A percentile compares a stretch with the other conserved stretches of the same genome.
phyloP scores from a whole-genome alignment of 257 asterid genomes.

The Jacaranda copaia region DNA sequence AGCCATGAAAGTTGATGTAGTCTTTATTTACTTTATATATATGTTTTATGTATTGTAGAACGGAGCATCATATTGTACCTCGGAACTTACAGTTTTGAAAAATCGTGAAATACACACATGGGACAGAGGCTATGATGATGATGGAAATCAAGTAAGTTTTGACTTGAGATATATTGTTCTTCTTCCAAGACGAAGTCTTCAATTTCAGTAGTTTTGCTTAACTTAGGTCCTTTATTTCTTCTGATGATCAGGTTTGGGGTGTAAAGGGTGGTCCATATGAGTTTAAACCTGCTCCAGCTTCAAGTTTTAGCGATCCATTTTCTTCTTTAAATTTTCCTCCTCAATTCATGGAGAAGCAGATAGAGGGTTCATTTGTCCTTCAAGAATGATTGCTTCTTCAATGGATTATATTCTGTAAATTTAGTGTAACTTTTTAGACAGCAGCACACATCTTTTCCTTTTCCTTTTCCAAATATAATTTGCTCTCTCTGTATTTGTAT shows the following conservation, averaged over 20 bases:
- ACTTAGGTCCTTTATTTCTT: constrained; percentile 5
- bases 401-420: constrained; percentile 44
- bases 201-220: neutral
- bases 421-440: constrained; percentile 21
- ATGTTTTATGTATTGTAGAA: constrained; percentile 44
- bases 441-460: constrained; percentile 19
- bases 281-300: constrained; percentile 87
- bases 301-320: constrained; percentile 67
- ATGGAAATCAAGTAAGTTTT: constrained; percentile 78
- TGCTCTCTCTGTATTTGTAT: constrained; percentile 39
- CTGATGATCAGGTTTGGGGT: constrained; percentile 85
- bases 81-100: constrained; percentile 77
- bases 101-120: constrained; percentile 86
- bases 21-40: constrained; percentile 7
- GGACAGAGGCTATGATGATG: constrained; percentile 91
- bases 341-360: constrained; percentile 59
- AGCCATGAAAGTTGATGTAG: neutral
- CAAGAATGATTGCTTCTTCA: constrained; percentile 57
- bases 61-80: constrained; percentile 65
- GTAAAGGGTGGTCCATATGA: constrained; percentile 89
- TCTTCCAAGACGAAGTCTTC: neutral
- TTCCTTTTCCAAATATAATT: constrained; percentile 18
- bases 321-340: constrained; percentile 64
- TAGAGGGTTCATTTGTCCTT: constrained; percentile 72
- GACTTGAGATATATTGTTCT: neutral